Evolutionary conservation across 345 rosid genomes (phyloP).

Genomic region (Murraya koenigii): DNA sequence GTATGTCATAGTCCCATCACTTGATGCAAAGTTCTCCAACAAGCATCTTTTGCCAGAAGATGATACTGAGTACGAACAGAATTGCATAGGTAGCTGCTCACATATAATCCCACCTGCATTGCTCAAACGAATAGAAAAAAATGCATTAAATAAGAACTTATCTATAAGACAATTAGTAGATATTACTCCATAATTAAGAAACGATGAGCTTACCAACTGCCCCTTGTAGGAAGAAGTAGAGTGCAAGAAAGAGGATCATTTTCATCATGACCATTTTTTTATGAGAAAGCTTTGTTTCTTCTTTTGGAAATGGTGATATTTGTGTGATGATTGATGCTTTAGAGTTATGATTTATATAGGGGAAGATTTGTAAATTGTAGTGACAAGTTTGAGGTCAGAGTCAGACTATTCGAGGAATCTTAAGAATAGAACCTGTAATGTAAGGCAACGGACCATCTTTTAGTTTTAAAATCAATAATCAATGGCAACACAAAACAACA

Average conservation of each 20-base stretch:
- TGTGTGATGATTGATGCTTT: not conserved
- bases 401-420: conserved; percentile 4
- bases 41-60: conserved; percentile 33
- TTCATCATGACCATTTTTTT: not conserved
- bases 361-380: not conserved
- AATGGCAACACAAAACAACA: not conserved
- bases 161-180: not conserved
- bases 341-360: not conserved
- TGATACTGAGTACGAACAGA: conserved; percentile 28
- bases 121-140: not conserved
- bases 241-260: conserved; percentile 17
- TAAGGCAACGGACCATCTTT: not conserved
- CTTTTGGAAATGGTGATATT: not conserved
- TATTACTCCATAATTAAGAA: not conserved
- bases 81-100: conserved; percentile 28
- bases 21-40: conserved; percentile 18
- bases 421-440: not conserved
- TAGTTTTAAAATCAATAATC: not conserved
- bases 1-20: conserved; percentile 11
- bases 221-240: conserved; percentile 28
- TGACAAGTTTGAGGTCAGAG: not conserved
- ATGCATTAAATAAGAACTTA: not conserved
- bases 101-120: conserved; percentile 32
- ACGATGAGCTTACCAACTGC: conserved; percentile 22
- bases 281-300: not conserved